These are phyloP conservation scores for Sclerotinia glacialis DNA, from an alignment of 2,329 filamentous ascomycete species.

Conservation along the genomic window DNA sequence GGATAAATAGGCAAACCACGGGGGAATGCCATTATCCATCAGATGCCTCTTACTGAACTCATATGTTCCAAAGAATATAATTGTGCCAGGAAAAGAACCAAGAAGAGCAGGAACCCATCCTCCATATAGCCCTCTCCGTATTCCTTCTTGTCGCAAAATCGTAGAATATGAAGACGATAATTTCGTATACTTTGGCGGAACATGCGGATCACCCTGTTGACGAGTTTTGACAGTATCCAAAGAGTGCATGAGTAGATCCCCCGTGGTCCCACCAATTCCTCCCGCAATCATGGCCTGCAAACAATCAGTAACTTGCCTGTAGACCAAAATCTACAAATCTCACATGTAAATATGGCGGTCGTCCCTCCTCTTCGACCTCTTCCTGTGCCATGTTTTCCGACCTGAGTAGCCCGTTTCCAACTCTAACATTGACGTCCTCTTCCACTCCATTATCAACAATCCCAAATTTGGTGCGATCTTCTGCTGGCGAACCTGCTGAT, in stretches of 20 bases:
- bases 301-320: slow-evolving; percentile 28
- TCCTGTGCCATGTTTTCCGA: slow-evolving; percentile 37
- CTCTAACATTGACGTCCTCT: slow-evolving; percentile 37
- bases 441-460: slow-evolving; percentile 42
- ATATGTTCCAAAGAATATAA: slow-evolving; percentile 95
- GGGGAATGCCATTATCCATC: slow-evolving; percentile 78
- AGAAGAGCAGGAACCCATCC: slow-evolving; percentile 89
- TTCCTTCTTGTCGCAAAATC: slow-evolving; percentile 88
- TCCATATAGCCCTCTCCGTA: slow-evolving; percentile 82
- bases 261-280: slow-evolving; percentile 85
- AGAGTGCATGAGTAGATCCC: slow-evolving; percentile 98
- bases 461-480: slow-evolving; percentile 35
- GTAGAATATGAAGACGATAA: slow-evolving; percentile 88
- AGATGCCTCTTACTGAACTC: slow-evolving; percentile 90
- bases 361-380: slow-evolving; percentile 50
- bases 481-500: slow-evolving; percentile 31
- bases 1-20: slow-evolving; percentile 80
- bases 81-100: slow-evolving; percentile 89
- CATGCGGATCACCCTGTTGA: slow-evolving; percentile 91
- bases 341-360: slow-evolving; percentile 64
- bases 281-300: slow-evolving; percentile 88
- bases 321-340: slow-evolving; percentile 24
- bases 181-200: slow-evolving; percentile 89
- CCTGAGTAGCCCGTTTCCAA: slow-evolving; percentile 30
- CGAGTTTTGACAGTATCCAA: slow-evolving; percentile 97